Evolutionary conservation across 2,329 filamentous ascomycete genomes (phyloP).

Genomic region (Emericellopsis atlantica): DNA sequence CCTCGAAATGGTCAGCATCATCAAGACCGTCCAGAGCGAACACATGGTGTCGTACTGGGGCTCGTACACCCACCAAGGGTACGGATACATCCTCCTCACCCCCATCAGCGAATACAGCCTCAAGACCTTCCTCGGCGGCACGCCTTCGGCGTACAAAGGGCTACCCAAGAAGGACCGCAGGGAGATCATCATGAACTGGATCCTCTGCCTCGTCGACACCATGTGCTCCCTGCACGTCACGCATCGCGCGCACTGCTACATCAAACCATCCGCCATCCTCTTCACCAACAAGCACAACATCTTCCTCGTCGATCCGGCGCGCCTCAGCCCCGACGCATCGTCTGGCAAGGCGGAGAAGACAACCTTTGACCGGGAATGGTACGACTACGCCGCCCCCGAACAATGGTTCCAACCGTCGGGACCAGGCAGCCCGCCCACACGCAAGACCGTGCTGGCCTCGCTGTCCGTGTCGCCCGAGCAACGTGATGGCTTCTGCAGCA

Average conservation of each 20-base stretch:
- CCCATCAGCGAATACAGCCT: conserved; percentile 56
- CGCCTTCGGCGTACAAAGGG: conserved; percentile 48
- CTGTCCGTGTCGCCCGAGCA: conserved; percentile 20
- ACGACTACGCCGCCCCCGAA: conserved; percentile 65
- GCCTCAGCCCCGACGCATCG: conserved; percentile 28
- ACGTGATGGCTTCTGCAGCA: conserved; percentile 11
- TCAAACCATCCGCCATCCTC: conserved; percentile 59
- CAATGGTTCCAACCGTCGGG: conserved; percentile 34
- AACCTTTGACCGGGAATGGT: conserved; percentile 53
- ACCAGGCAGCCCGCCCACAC: conserved; percentile 18
- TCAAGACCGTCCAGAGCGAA: conserved; percentile 48
- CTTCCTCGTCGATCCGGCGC: conserved; percentile 51
- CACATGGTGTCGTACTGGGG: conserved; percentile 61
- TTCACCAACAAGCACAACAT: conserved; percentile 54
- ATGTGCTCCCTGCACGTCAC: conserved; percentile 54
- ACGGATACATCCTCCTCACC: conserved; percentile 53
- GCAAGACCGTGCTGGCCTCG: conserved; percentile 15
- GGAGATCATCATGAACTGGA: conserved; percentile 56
- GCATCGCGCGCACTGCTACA: conserved; percentile 52
- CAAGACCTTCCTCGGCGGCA: conserved; percentile 52
- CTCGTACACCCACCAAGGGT: conserved; percentile 53
- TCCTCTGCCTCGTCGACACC: conserved; percentile 59
- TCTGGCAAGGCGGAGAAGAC: conserved; percentile 28
- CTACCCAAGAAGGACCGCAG: conserved; percentile 47
- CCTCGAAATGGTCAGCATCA: conserved; percentile 44